Base-by-base conservation (phyloP, 768 basidiomycete species). In the Termitomyces sp. region DNA sequence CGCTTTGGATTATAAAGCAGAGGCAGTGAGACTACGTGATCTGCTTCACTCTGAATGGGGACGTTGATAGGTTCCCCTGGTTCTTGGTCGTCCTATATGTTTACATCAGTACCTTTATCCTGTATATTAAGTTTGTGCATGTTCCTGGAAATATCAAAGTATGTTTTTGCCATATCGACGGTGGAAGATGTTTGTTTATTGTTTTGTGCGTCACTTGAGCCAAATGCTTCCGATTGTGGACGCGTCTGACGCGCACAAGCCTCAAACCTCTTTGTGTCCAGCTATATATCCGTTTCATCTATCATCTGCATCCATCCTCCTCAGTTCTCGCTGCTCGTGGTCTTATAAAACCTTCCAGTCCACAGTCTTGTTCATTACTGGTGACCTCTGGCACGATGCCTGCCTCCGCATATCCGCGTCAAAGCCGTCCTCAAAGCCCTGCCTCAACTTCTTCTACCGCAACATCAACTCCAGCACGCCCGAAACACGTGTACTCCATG, bases 1-100 rank as follows among this genome's bases (percentile, higher is more conserved):
- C 44, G 74, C 77, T 16, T 68, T 93, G 40, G 82, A 96, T 66
- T 95, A 87, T 68, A 77, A 77, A 55, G 84, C 82, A 69, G 93
- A 88, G 71, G 85, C 81, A 9, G 75, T 78, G 47, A 67, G 76
- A 24, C 74, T 93, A 58, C 76, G 81, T 32, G 83, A 88, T 55
- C 69, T 83, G 47, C 77, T 95, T 58, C 77, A 79, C 54, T 80
- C 81, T 9, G 67, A 73, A n/a, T 89, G 85, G 87, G 83, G 76
- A 7, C 80, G 72, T 61, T 76, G 66, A 67, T 44, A 24, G 24
- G 24, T 53, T 27, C 43, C 36, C 47, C 36, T 30, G 55, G 39
- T 26, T 42, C 6, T 50, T 26, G 4, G 33, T n/a, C 53, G 22
- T 37, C 36, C 12, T 53, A 26, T 55, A 58, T 55, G 51, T n/a